Evolutionary conservation across 257 asterid species (phyloP).

Genomic region (Fraxinus cuspidata): DNA sequence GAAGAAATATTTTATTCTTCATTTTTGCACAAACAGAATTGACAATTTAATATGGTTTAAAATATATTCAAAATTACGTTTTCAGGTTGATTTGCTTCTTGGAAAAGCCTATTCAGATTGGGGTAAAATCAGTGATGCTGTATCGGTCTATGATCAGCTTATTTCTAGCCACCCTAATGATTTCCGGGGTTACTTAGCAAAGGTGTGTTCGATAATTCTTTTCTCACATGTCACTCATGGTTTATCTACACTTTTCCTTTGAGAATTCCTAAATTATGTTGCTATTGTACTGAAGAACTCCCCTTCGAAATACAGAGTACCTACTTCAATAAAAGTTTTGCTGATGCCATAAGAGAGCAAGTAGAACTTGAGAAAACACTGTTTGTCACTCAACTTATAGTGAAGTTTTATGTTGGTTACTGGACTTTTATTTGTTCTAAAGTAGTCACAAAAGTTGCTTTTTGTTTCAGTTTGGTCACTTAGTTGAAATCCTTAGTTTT

Average conservation of each 20-base stretch:
- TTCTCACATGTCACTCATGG: conserved; percentile 6
- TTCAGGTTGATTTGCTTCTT: conserved; percentile 84
- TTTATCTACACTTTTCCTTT: background rate
- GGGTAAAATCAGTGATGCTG: conserved; percentile 93
- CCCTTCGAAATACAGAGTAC: background rate
- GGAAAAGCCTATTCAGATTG: conserved; percentile 96
- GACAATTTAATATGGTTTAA: conserved; percentile 1
- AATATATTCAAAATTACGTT: conserved; percentile 14
- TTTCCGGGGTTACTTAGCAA: conserved; percentile 95
- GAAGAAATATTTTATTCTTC: background rate
- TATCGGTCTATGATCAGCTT: conserved; percentile 79
- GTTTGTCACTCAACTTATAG: background rate
- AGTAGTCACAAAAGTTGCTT: background rate
- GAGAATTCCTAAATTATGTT: background rate
- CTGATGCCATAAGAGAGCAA: background rate
- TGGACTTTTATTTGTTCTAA: background rate
- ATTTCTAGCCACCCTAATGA: conserved; percentile 81
- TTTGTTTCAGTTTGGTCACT: background rate
- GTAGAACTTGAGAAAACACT: background rate
- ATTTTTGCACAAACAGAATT: background rate
- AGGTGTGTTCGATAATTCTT: conserved; percentile 47
- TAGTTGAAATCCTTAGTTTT: background rate
- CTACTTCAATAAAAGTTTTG: background rate
- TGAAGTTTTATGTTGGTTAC: background rate
- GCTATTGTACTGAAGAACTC: background rate